phyloP scores from a whole-genome alignment of 2,329 filamentous ascomycete genomes.

The Chaetomium strumarium region DNA sequence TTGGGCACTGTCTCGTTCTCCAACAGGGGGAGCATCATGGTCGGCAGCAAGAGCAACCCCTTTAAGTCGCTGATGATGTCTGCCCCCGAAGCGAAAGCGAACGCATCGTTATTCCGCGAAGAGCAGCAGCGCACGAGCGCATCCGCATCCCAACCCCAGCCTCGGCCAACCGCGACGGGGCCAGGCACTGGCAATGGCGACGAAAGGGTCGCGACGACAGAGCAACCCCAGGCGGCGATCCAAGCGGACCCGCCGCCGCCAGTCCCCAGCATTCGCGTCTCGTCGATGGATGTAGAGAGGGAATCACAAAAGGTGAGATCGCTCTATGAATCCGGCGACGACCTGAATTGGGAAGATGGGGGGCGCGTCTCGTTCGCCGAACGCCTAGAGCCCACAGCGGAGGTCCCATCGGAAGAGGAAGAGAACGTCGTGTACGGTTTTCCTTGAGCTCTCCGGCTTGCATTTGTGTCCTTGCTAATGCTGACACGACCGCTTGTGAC shows the following conservation, averaged over 20 bases:
- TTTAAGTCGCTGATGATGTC: slow-evolving; percentile 15
- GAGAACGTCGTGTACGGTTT: slow-evolving; percentile 53
- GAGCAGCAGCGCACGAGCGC: background rate
- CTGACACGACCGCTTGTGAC: slow-evolving; percentile 20
- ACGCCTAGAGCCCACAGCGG: slow-evolving; percentile 43
- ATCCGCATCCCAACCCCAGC: background rate
- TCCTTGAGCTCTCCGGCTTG: slow-evolving; percentile 35
- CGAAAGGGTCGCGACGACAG: slow-evolving; percentile 17
- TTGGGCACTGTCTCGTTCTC: slow-evolving; percentile 55
- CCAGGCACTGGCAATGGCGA: background rate
- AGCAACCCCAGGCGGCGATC: slow-evolving; percentile 12
- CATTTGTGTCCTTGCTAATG: slow-evolving; percentile 8
- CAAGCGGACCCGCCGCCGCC: slow-evolving; percentile 19
- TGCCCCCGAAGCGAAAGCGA: background rate
- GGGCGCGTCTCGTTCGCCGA: slow-evolving; percentile 42
- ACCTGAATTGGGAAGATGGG: slow-evolving; percentile 48
- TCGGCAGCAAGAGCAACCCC: slow-evolving; percentile 41
- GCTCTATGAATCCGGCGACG: slow-evolving; percentile 54
- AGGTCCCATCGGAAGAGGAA: slow-evolving; percentile 47
- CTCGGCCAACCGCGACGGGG: background rate
- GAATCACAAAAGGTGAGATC: slow-evolving; percentile 64
- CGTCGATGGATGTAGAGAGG: slow-evolving; percentile 52
- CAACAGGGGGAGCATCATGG: slow-evolving; percentile 58
- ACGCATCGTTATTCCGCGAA: background rate
- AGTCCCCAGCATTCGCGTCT: slow-evolving; percentile 45